Percentiles rank a stretch among this genome's conserved stretches.
Conservation (phyloP, 345 rosid species). For the Diplotaxis tenuifolia region DNA sequence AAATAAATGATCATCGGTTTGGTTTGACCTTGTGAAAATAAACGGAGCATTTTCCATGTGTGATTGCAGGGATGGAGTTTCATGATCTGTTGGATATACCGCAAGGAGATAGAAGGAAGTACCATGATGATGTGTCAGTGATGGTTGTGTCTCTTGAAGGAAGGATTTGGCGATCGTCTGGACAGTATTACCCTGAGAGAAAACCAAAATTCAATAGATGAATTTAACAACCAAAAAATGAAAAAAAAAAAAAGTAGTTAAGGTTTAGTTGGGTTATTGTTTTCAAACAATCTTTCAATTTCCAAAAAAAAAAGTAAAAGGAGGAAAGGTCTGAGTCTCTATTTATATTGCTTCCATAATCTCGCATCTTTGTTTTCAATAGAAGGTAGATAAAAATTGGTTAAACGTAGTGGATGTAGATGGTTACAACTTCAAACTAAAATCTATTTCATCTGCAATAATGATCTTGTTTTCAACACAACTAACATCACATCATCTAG, state of each 20-base stretch:
- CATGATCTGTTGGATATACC: conserved; percentile 93
- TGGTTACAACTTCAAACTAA: too few species aligned
- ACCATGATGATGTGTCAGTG: conserved; percentile 94
- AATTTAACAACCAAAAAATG: conserved; percentile 10
- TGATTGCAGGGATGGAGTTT: conserved; percentile 90
- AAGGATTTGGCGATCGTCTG: conserved; percentile 98
- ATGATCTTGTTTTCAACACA: neutral
- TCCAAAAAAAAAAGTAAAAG: neutral
- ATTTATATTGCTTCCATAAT: neutral
- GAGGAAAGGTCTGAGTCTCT: neutral
- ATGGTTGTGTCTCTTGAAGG: conserved; percentile 96
- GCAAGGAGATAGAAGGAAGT: conserved; percentile 94
- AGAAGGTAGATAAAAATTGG: neutral
- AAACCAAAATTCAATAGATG: conserved; percentile 26
- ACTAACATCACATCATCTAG: neutral
- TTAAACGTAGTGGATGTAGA: neutral
- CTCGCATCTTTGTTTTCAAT: neutral
- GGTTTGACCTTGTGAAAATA: neutral
- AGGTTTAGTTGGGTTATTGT: conserved; percentile 28
- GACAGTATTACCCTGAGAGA: conserved; percentile 87
- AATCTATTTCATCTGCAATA: neutral
- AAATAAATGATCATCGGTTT: neutral
- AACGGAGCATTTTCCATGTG: neutral
- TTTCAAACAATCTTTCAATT: conserved; percentile 15
- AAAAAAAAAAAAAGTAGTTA: neutral